phyloP scores from a whole-genome alignment of 2,329 filamentous ascomycete genomes.

The Fusarium sacchari region DNA sequence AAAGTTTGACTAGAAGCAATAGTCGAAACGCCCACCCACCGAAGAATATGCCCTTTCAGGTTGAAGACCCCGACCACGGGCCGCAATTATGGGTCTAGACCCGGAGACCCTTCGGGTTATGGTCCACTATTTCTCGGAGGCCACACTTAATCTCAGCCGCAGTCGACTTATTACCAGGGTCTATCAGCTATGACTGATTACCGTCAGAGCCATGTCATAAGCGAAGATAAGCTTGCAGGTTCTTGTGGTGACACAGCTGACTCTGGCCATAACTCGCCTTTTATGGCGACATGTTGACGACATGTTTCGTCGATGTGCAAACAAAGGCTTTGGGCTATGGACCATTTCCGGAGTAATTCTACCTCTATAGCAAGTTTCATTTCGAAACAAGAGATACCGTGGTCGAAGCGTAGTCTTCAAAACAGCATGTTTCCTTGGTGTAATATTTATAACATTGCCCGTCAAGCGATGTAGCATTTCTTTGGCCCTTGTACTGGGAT shows the following conservation, averaged over 20 bases:
- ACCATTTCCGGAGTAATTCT: not conserved
- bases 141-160: conserved; percentile 7
- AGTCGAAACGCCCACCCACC: conserved; percentile 1
- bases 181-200: not conserved
- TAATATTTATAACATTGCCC: not conserved
- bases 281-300: not conserved
- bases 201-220: not conserved
- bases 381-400: not conserved
- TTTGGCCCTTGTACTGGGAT: not conserved
- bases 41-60: not conserved
- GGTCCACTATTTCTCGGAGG: conserved; percentile 19
- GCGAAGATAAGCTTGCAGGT: not conserved
- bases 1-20: conserved; percentile 17
- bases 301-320: too few relatives aligned
- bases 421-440: not conserved
- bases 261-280: not conserved
- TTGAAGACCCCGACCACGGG: conserved; percentile 6
- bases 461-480: not conserved
- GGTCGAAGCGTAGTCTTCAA: not conserved
- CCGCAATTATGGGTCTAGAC: conserved; percentile 33
- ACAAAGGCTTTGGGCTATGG: not conserved
- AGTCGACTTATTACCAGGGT: not conserved
- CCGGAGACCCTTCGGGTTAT: not conserved
- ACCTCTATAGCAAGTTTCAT: not conserved
- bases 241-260: not conserved